Evolutionary conservation across 2,329 filamentous ascomycete species (phyloP), one percentile per base, ranked within the genome.

Genomic region (Aurifilum marmelostoma): DNA sequence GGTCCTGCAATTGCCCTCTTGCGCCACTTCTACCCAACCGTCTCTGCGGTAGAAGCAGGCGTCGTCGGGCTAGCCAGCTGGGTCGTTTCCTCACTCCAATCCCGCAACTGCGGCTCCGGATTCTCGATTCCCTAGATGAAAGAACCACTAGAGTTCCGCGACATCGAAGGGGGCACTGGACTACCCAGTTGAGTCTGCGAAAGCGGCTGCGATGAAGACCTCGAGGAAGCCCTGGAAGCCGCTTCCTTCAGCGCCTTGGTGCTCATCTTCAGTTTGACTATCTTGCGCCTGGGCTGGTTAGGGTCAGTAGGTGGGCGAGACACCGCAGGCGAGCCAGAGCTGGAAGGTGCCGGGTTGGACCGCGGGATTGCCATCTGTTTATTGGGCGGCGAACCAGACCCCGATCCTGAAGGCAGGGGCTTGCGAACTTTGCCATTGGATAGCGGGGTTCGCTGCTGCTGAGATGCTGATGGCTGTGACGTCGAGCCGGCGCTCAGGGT

Each of bases 251-350:
- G 56, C 54, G 27, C 29, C 43, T 47, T 56, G 32, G 50, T 60
- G 41, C 59, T 64, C 43, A 71, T 60, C 64, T 70, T 72, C 34
- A 72, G 58, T 60, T 72, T 71, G 32, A 72, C 60, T 3, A 72
- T 47, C 50, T 65, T 69, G 24, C 69, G 68, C 5, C 58, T 67
- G 50, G 54, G 58, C 63, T 65, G 8, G 8, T 43, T 43, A 7
- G 67, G 64, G 56, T 64, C 65, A 9, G 65, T 63, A 37, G 67
- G 62, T 14, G 34, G 16, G 43, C 54, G 65, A 18, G 68, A 52
- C 16, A 29, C 43, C 16, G 43, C 47, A 9, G 69, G 69, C 18
- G 50, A 54, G 16, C 50, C 63, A 29, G 63, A 54, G 9, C 63
- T 34, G 11, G 63, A 52, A 39, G 29, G 43, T 54, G 6, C 50